Conservation (phyloP, 345 rosid species). For the Hibiscus tridactylites region DNA sequence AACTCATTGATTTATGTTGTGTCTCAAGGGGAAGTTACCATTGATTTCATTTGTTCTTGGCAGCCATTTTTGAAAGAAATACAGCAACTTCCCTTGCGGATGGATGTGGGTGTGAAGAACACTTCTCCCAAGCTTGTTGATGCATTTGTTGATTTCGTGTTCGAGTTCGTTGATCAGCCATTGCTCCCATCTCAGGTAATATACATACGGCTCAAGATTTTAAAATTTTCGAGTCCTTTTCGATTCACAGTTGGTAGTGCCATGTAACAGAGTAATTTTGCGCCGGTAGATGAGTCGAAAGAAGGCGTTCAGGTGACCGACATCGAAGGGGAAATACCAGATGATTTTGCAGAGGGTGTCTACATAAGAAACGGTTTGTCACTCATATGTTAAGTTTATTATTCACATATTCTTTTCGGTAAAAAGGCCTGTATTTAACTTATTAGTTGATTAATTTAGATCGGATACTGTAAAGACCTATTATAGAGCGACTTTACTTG, state of each 20-base stretch:
- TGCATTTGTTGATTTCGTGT: constrained; percentile 30
- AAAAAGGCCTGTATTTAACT: too few relatives aligned
- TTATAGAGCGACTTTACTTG: too few relatives aligned
- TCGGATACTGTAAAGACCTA: too few relatives aligned
- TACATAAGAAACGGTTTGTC: constrained; percentile 28
- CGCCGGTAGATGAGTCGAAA: constrained; percentile 29
- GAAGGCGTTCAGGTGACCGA: constrained; percentile 13
- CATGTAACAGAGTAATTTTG: constrained; percentile 31
- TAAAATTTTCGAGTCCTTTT: background rate
- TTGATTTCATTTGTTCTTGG: background rate
- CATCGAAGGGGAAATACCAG: constrained; percentile 23
- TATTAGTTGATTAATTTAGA: too few relatives aligned
- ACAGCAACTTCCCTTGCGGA: constrained; percentile 14
- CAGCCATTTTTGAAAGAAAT: constrained; percentile 24
- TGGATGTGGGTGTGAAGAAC: constrained; percentile 20
- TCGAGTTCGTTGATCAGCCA: constrained; percentile 32
- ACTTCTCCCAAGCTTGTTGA: constrained; percentile 25
- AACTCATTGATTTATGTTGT: too few relatives aligned
- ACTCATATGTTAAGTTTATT: background rate
- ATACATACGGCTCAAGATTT: too few relatives aligned
- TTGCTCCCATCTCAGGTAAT: constrained; percentile 39
- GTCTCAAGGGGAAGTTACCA: background rate
- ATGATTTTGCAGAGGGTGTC: constrained; percentile 17
- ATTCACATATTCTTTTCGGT: too few relatives aligned
- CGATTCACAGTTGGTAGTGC: background rate